Evolutionary conservation across 78 protist species (phyloP).

Genomic region (Corallochytrium limacisporum): DNA sequence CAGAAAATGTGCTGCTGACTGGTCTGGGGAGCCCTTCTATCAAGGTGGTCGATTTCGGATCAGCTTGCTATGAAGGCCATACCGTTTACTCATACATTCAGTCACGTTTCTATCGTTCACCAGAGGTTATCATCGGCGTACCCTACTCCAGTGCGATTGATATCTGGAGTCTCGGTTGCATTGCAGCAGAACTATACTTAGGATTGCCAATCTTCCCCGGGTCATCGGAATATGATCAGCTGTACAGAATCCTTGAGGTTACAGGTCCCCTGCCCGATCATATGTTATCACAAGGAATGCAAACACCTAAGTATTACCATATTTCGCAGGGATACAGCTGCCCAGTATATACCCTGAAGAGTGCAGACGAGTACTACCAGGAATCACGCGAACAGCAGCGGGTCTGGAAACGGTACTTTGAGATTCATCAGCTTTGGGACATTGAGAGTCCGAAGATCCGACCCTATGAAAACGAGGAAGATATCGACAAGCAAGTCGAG

Average conservation of each 20-base stretch:
- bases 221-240: constrained; percentile 65
- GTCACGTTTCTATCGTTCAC: constrained; percentile 54
- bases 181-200: constrained; percentile 80
- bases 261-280: constrained; percentile 57
- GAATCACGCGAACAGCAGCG: too few relatives aligned
- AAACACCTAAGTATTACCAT: too few relatives aligned
- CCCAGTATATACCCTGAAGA: too few relatives aligned
- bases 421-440: too few relatives aligned
- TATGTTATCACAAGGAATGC: too few relatives aligned
- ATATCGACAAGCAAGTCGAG: too few relatives aligned
- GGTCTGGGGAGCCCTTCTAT: constrained; percentile 35
- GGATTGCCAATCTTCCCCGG: constrained; percentile 91
- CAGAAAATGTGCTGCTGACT: constrained; percentile 89
- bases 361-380: too few relatives aligned
- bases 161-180: constrained; percentile 95
- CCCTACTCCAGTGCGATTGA: constrained; percentile 84
- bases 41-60: constrained; percentile 83
- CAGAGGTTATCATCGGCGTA: constrained; percentile 56
- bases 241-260: constrained; percentile 57
- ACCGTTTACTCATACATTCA: constrained; percentile 63
- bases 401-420: too few relatives aligned
- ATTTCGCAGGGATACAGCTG: too few relatives aligned
- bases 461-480: too few relatives aligned
- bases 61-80: constrained; percentile 79
- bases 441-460: too few relatives aligned